Conservation (phyloP, 2,329 filamentous ascomycete species). For the Incumbomyces lentus region DNA sequence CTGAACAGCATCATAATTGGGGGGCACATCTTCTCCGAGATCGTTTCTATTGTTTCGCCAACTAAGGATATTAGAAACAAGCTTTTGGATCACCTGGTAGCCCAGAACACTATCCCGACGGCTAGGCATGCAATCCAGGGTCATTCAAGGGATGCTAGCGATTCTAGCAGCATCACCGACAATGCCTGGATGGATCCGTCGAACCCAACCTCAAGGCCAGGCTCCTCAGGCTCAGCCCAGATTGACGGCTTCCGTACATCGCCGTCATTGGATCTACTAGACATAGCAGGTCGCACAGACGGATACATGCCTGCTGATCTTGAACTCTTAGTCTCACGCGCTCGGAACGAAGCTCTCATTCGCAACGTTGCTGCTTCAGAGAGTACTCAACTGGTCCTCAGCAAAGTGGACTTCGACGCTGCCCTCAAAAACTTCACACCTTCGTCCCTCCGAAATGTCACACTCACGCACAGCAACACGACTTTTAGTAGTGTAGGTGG, state of each 20-base stretch:
- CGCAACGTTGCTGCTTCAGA: slow-evolving; percentile 53
- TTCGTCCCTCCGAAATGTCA: slow-evolving; percentile 86
- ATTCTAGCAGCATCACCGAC: slow-evolving; percentile 28
- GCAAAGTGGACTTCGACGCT: slow-evolving; percentile 65
- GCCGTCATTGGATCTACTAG: slow-evolving; percentile 73
- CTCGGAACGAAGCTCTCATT: slow-evolving; percentile 85
- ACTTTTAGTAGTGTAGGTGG: slow-evolving; percentile 90
- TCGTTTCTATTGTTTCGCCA: slow-evolving; percentile 77
- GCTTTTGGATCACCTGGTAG: slow-evolving; percentile 71
- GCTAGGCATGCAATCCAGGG: slow-evolving; percentile 36
- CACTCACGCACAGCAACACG: slow-evolving; percentile 82
- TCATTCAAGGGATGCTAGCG: slow-evolving; percentile 26
- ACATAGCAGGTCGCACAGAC: slow-evolving; percentile 86
- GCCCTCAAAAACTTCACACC: slow-evolving; percentile 90
- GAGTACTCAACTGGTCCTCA: slow-evolving; percentile 52
- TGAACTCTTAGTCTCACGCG: slow-evolving; percentile 71
- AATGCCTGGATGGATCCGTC: slow-evolving; percentile 70
- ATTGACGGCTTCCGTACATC: slow-evolving; percentile 62
- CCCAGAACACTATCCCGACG: slow-evolving; percentile 22
- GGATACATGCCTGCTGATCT: slow-evolving; percentile 97
- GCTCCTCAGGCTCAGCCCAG: slow-evolving; percentile 30
- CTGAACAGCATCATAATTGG: slow-evolving; percentile 84
- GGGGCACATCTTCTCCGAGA: slow-evolving; percentile 85
- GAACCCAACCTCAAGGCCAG: slow-evolving; percentile 40
- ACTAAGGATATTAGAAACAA: slow-evolving; percentile 80